Percentiles rank a stretch among this genome's conserved stretches.
Conservation (phyloP, 805 yeast genomes). For the Pichia gijzeniarum region DNA sequence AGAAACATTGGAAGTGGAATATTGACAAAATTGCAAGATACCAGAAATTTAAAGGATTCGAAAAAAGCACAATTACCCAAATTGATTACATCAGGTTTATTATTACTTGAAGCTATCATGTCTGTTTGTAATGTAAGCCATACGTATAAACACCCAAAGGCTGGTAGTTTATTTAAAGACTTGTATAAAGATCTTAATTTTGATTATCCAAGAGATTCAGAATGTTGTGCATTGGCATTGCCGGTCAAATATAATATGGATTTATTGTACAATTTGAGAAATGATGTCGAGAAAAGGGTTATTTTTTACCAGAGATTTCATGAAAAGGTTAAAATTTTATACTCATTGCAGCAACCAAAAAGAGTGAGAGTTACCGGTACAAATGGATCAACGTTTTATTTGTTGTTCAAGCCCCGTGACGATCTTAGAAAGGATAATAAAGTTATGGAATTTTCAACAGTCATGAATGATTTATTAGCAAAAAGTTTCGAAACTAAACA, state of each 20-base stretch:
- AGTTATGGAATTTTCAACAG: conserved; percentile 83
- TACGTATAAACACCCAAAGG: conserved; percentile 9
- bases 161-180: conserved; percentile 8
- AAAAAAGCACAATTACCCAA: conserved; percentile 13
- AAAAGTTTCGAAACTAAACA: conserved; percentile 67
- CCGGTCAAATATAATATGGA: conserved; percentile 71
- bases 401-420: conserved; percentile 80
- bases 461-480: conserved; percentile 67
- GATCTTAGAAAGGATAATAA: conserved; percentile 95
- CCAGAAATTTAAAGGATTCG: conserved; percentile 8
- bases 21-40: conserved; percentile 28
- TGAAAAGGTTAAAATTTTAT: conserved; percentile 59
- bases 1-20: conserved; percentile 41
- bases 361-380: conserved; percentile 70
- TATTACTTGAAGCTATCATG: conserved; percentile 37
- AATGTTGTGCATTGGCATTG: conserved; percentile 47
- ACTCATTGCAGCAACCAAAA: conserved; percentile 84
- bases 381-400: conserved; percentile 64
- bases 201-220: conserved; percentile 22
- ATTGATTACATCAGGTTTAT: conserved; percentile 26
- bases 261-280: conserved; percentile 44
- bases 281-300: conserved; percentile 23
- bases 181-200: conserved; percentile 38
- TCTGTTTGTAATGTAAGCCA: conserved; percentile 30
- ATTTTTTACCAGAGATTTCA: conserved; percentile 50